Base-by-base conservation (phyloP, 257 asterid genomes). In the Mitragyna speciosa region DNA sequence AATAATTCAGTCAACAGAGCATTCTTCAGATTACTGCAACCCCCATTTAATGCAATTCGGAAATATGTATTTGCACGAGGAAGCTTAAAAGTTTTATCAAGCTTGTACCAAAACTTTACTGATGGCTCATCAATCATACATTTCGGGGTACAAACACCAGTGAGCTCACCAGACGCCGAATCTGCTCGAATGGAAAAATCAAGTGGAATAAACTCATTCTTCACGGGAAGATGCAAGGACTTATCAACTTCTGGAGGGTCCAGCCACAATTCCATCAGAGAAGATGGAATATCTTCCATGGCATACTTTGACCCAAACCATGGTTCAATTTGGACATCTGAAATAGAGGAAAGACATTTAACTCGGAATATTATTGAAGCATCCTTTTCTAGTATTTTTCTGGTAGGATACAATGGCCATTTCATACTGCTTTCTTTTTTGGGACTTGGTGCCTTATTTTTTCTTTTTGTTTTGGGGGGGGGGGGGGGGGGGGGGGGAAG, bases 31-130 rank as follows among this genome's bases (percentile, higher is more conserved):
- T 80, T 88, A 85, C 86, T 85, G 90, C 87, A 87, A 77, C 97
- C 99, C 74, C 93, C 97, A 81, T 88, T 96, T 54, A 96, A 87
- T 72, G 97, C 87, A 77, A 96, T 85, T 63, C 99, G 97, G 88
- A 96, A 96, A 85, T 92, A 96, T 51, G 98, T 84, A 85, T 94
- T 96, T 66, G 98, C 97, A 81, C 99, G 99, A 85, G 99, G 99
- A 86, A 90, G 90, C 82, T 89, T 96, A 81, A 94, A 96, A 80
- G 91, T 90, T 66, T 77, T 88, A 86, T 96, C 99, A 83, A 90
- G 92, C 89, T 90, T 96, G 93, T 90, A 94, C 99, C 99, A 96
- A 82, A 96, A 79, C 90, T 92, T 93, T 84, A 89, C 88, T 66
- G 83, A 83, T 26, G 95, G 94, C 81, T 88, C 97, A 82, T 96